phyloP scores from a whole-genome alignment of 192 early-diverging fungal species.

The Umbelopsis sp. region DNA sequence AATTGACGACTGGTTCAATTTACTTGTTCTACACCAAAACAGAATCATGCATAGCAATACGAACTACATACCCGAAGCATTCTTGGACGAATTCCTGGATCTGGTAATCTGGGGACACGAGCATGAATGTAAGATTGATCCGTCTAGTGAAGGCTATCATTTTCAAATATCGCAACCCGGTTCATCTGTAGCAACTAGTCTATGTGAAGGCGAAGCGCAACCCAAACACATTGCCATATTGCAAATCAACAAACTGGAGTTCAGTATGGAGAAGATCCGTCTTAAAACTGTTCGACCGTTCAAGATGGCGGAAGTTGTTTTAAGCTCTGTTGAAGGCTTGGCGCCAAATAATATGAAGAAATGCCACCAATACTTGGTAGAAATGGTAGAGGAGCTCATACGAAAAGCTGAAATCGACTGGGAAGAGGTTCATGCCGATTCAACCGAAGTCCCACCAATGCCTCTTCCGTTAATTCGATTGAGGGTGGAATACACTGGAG shows the following conservation, averaged over 20 bases:
- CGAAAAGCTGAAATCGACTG: conserved; percentile 65
- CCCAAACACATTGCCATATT: conserved; percentile 65
- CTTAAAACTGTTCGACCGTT: conserved; percentile 88
- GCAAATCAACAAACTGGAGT: conserved; percentile 65
- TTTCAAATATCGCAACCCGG: conserved; percentile 92
- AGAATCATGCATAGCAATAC: conserved; percentile 78
- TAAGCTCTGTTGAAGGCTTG: conserved; percentile 53
- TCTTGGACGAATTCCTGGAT: conserved; percentile 79
- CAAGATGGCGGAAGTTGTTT: conserved; percentile 68
- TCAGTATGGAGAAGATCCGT: conserved; percentile 72
- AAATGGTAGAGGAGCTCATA: conserved; percentile 68
- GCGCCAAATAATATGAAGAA: conserved; percentile 54
- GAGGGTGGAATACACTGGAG: conserved; percentile 87
- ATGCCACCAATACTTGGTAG: conserved; percentile 54
- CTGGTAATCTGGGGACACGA: conserved; percentile 96
- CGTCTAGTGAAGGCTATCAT: conserved; percentile 60
- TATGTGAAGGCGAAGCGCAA: conserved; percentile 81
- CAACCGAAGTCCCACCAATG: conserved; percentile 34
- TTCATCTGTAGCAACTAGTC: conserved; percentile 87
- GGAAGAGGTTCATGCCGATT: conserved; percentile 9
- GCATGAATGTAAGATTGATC: conserved; percentile 90
- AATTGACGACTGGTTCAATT: conserved; percentile 82
- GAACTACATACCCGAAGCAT: conserved; percentile 88
- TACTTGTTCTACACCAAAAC: conserved; percentile 94
- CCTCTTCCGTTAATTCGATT: conserved; percentile 80